Conservation (phyloP, 2,329 filamentous ascomycete species). For the Colletotrichum scovillei region DNA sequence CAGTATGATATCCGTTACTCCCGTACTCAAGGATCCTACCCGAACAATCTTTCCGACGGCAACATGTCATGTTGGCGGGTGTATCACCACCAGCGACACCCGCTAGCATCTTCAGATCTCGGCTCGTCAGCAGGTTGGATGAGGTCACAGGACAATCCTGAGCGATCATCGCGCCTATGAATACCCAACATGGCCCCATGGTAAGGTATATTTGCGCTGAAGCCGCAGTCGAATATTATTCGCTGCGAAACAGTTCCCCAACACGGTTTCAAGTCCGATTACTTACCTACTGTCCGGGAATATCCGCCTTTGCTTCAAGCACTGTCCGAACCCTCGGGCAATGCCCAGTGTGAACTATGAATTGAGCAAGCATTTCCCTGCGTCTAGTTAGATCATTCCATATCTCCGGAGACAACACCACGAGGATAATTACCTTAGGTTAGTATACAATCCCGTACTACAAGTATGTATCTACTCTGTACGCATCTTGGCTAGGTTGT, state of each 20-base stretch:
- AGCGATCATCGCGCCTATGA: neutral
- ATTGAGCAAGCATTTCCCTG: neutral
- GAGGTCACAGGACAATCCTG: neutral
- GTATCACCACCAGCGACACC: neutral
- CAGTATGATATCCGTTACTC: neutral
- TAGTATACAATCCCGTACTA: no score
- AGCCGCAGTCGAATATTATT: neutral
- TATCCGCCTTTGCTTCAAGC: slow-evolving; percentile 2
- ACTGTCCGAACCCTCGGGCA: neutral
- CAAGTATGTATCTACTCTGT: neutral
- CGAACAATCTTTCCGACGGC: neutral
- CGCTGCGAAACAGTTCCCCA: slow-evolving; percentile 19
- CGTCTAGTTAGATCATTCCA: slow-evolving; percentile 3
- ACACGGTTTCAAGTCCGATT: slow-evolving; percentile 17
- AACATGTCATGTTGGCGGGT: neutral
- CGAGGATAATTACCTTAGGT: neutral
- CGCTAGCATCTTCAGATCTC: neutral
- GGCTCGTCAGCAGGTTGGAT: neutral
- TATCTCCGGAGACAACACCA: neutral
- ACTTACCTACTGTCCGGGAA: neutral
- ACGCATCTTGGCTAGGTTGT: slow-evolving; percentile 12
- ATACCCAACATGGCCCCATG: neutral
- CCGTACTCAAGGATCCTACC: neutral
- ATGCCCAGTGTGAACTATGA: neutral
- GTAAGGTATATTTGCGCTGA: neutral